Evolutionary conservation across 805 yeast species (phyloP).

Genomic region (Metschnikowia continentalis): DNA sequence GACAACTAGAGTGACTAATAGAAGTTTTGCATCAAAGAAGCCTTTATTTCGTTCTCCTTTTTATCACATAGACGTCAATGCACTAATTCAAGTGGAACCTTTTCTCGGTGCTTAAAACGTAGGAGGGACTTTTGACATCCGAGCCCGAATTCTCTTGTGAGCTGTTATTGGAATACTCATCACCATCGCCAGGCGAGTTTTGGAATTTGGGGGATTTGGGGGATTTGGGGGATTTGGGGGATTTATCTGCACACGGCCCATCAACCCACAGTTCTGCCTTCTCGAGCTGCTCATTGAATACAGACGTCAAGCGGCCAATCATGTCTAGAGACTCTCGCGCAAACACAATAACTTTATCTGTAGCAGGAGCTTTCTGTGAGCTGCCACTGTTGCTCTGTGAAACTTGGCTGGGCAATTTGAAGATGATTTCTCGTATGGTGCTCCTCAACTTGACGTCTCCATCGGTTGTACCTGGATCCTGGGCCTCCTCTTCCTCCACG

Average conservation of each 20-base stretch:
- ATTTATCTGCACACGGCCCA: slow-evolving; percentile 17
- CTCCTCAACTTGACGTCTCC: slow-evolving; percentile 42
- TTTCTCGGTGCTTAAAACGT: not conserved
- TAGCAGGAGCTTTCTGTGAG: slow-evolving; percentile 33
- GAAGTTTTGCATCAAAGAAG: no score
- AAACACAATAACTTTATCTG: slow-evolving; percentile 70
- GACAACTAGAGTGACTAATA: no score
- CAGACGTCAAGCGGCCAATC: slow-evolving; percentile 76
- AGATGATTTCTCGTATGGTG: slow-evolving; percentile 72
- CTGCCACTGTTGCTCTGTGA: slow-evolving; percentile 8
- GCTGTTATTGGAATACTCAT: not conserved
- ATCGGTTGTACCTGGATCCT: not conserved
- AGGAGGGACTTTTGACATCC: not conserved
- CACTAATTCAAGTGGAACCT: not conserved
- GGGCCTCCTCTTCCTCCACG: slow-evolving; percentile 5
- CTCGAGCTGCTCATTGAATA: slow-evolving; percentile 78
- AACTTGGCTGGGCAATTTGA: slow-evolving; percentile 65
- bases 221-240: not conserved
- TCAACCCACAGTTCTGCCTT: slow-evolving; percentile 83
- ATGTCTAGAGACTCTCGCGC: slow-evolving; percentile 89
- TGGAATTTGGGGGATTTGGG: not conserved
- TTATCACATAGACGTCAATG: no score
- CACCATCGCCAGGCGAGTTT: not conserved
- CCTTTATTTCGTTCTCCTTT: no score
- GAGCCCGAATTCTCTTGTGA: not conserved